A percentile compares a stretch with the other conserved stretches of the same genome.
Conservation (phyloP, 805 yeast species). For the Starmerella bombi region DNA sequence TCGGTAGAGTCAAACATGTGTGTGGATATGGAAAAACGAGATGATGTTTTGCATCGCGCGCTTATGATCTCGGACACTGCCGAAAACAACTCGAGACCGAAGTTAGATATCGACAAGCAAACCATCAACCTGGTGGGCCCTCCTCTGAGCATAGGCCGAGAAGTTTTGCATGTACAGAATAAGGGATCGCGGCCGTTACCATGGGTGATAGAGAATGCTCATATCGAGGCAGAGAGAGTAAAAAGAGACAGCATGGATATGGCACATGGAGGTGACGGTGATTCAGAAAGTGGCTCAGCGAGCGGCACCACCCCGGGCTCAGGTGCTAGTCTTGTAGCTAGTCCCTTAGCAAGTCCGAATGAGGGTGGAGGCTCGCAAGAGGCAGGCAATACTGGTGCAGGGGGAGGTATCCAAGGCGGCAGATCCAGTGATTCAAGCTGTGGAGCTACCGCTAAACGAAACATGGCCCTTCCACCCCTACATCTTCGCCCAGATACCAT, state of each 20-base stretch:
- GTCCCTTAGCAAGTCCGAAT: no score
- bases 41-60: slow-evolving; percentile 29
- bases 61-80: slow-evolving; percentile 33
- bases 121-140: slow-evolving; percentile 25
- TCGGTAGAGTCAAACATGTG: slow-evolving; percentile 24
- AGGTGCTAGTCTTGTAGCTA: background rate
- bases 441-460: background rate
- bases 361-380: background rate
- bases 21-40: slow-evolving; percentile 31
- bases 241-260: slow-evolving; percentile 9
- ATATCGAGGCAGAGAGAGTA: slow-evolving; percentile 1
- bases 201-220: slow-evolving; percentile 12
- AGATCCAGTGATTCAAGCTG: background rate
- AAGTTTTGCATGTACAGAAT: slow-evolving; percentile 5
- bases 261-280: background rate
- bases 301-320: background rate
- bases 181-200: slow-evolving; percentile 14
- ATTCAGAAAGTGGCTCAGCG: background rate
- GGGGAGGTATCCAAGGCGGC: background rate
- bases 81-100: slow-evolving; percentile 34
- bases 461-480: background rate
- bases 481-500: background rate
- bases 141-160: slow-evolving; percentile 17
- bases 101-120: slow-evolving; percentile 30
- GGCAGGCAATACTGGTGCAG: background rate